A percentile compares a stretch with the other conserved stretches of the same genome.
phyloP scores from a whole-genome alignment of 2,329 filamentous ascomycete genomes.

The Nemania sp. region DNA sequence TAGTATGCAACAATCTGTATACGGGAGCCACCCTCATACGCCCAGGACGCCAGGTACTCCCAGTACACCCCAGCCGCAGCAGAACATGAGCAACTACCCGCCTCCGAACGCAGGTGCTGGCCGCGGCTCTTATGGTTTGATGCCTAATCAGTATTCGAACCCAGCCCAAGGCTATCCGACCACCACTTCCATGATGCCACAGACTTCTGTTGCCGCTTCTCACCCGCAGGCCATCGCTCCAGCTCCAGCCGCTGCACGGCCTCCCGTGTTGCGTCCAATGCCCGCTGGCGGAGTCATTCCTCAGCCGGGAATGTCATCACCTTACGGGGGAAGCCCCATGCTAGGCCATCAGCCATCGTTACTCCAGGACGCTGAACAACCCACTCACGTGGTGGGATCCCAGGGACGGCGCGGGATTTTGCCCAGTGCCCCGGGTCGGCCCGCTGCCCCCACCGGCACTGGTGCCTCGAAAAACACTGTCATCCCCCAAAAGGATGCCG shows the following conservation, averaged over 20 bases:
- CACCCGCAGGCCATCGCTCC: constrained; percentile 78
- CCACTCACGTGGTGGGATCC: constrained; percentile 91
- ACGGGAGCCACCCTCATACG: constrained; percentile 63
- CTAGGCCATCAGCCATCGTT: constrained; percentile 60
- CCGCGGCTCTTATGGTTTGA: constrained; percentile 58
- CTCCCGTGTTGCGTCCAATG: constrained; percentile 69
- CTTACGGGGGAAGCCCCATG: constrained; percentile 61
- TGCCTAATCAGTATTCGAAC: constrained; percentile 57
- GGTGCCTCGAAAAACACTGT: constrained; percentile 74
- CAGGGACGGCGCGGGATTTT: constrained; percentile 90
- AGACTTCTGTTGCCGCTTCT: constrained; percentile 66
- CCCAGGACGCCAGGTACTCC: constrained; percentile 66
- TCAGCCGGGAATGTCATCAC: constrained; percentile 59
- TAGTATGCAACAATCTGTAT: constrained; percentile 56
- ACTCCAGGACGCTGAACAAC: constrained; percentile 63
- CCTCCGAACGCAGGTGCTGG: constrained; percentile 39
- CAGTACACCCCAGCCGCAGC: constrained; percentile 61
- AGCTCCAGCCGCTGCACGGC: constrained; percentile 63
- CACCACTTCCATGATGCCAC: constrained; percentile 65
- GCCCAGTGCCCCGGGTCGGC: constrained; percentile 85
- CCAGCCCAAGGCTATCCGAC: constrained; percentile 59
- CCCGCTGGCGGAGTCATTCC: constrained; percentile 67
- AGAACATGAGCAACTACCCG: constrained; percentile 49
- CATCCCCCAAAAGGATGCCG: constrained; percentile 91
- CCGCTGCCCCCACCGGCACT: constrained; percentile 73